These are phyloP conservation scores for Ilex asprella DNA, from an alignment of 257 asterid species.

Conservation along the genomic window DNA sequence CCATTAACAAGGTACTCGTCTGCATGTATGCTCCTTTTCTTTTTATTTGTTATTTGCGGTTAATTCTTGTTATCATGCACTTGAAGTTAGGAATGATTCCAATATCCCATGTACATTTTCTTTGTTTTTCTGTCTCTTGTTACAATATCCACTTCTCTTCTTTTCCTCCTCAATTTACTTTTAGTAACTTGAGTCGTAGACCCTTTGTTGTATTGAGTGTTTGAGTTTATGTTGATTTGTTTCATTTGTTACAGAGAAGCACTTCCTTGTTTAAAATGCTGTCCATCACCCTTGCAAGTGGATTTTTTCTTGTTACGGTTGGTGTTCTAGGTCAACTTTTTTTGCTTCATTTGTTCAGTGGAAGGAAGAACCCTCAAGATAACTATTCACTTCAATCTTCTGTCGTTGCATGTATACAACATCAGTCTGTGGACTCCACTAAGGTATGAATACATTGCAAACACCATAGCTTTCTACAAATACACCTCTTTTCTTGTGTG, in stretches of 20 bases:
- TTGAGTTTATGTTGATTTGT: conserved; percentile 2
- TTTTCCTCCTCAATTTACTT: background rate
- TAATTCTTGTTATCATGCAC: background rate
- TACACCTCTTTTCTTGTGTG: background rate
- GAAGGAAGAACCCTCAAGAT: conserved; percentile 29
- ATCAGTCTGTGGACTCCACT: conserved; percentile 30
- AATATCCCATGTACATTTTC: background rate
- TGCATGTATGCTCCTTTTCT: background rate
- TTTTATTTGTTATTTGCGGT: background rate
- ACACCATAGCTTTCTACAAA: background rate
- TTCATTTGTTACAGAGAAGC: conserved; percentile 43
- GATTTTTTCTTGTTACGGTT: conserved; percentile 51
- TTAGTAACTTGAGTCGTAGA: background rate
- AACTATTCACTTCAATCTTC: conserved; percentile 27
- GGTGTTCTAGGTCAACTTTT: conserved; percentile 41
- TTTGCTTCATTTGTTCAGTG: conserved; percentile 39
- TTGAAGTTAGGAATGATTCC: too few relatives aligned
- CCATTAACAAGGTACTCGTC: conserved; percentile 41
- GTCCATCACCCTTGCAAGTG: conserved; percentile 49
- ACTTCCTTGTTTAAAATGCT: conserved; percentile 45
- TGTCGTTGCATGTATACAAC: conserved; percentile 25
- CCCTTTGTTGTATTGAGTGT: background rate
- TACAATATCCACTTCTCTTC: background rate
- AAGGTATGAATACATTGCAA: conserved; percentile 37
- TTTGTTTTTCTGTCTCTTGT: background rate